Percentiles rank a stretch among this genome's conserved stretches.
These are phyloP conservation scores for Cystobasidium ongulense DNA, from an alignment of 768 basidiomycete species.

Conservation along the genomic window DNA sequence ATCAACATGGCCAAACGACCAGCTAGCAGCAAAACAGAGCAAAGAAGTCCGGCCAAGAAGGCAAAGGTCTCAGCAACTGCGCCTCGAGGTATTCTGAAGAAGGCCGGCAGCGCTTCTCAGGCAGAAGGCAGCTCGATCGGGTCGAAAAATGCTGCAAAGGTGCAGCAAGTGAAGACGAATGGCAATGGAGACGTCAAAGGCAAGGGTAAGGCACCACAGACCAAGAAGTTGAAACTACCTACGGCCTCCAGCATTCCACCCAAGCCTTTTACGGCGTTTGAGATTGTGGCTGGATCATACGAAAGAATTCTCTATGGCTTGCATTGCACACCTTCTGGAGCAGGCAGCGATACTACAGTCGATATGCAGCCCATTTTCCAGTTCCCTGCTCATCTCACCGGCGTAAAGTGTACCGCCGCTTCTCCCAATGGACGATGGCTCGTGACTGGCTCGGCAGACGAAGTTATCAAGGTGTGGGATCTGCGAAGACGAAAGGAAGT, in stretches of 20 bases:
- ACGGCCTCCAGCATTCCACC: not conserved
- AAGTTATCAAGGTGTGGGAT: slow-evolving; percentile 96
- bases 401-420: slow-evolving; percentile 79
- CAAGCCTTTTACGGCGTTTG: slow-evolving; percentile 54
- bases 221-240: not conserved
- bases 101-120: not conserved
- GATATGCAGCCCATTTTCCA: slow-evolving; percentile 73
- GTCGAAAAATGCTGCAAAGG: not conserved
- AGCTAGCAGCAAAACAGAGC: not conserved
- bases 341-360: slow-evolving; percentile 36
- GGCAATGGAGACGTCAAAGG: not conserved
- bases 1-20: not conserved
- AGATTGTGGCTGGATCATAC: slow-evolving; percentile 84
- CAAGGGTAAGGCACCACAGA: not conserved
- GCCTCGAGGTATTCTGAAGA: slow-evolving; percentile 9
- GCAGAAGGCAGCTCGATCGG: not conserved
- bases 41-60: not conserved
- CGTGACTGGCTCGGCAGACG: slow-evolving; percentile 79
- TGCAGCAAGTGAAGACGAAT: not conserved
- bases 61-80: not conserved
- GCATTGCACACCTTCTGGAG: slow-evolving; percentile 30
- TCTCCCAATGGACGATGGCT: slow-evolving; percentile 45
- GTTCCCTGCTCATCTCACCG: slow-evolving; percentile 92
- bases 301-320: slow-evolving; percentile 71
- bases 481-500: slow-evolving; percentile 81